A percentile compares a stretch with the other conserved stretches of the same genome.
Evolutionary conservation across 148 eudicot genomes (phyloP).

Genomic region (Cornus florida): DNA sequence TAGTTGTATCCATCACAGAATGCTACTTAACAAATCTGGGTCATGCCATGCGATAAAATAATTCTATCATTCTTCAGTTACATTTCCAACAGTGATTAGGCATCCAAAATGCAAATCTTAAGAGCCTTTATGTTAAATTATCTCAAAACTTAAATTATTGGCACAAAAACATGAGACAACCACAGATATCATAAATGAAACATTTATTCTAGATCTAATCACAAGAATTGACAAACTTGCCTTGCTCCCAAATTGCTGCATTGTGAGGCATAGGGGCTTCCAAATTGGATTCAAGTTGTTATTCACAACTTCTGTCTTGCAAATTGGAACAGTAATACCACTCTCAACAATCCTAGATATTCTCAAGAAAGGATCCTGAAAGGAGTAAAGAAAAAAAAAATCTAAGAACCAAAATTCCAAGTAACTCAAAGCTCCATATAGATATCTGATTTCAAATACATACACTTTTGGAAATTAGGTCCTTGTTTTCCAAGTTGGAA

Average conservation of each 20-base stretch:
- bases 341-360: slow-evolving; percentile 75
- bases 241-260: slow-evolving; percentile 82
- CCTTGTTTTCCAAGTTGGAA: slow-evolving; percentile 68
- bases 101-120: not conserved
- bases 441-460: slow-evolving; percentile 12
- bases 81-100: not conserved
- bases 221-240: slow-evolving; percentile 37
- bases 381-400: slow-evolving; percentile 10
- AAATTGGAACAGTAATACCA: slow-evolving; percentile 71
- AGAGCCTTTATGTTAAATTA: not conserved
- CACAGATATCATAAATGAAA: not conserved
- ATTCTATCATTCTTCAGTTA: not conserved
- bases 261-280: slow-evolving; percentile 76
- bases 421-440: not conserved
- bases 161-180: not conserved
- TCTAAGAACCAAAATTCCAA: slow-evolving; percentile 1
- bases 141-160: not conserved
- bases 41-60: not conserved
- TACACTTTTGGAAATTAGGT: slow-evolving; percentile 88
- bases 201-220: not conserved
- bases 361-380: slow-evolving; percentile 91
- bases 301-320: slow-evolving; percentile 83
- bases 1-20: not conserved
- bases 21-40: not conserved
- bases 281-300: slow-evolving; percentile 86